Percentiles rank a stretch among this genome's conserved stretches.
Evolutionary conservation across 352 stramenopile genomes (phyloP).

Genomic region (Phytophthora melonis): DNA sequence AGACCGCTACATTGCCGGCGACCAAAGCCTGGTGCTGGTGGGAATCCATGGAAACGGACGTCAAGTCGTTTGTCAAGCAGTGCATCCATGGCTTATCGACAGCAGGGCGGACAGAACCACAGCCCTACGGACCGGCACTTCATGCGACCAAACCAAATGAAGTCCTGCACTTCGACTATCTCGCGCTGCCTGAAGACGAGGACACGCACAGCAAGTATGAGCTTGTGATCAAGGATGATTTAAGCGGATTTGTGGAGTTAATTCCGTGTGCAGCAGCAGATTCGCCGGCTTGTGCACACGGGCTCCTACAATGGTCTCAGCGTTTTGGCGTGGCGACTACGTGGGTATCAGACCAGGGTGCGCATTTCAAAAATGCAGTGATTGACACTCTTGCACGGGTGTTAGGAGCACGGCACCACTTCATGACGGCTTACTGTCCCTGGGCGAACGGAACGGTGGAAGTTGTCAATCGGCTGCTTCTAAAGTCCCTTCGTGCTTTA

Average conservation of each 20-base stretch:
- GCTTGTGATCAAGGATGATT: background rate
- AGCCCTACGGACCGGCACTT: background rate
- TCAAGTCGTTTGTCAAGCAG: no score
- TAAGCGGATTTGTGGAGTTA: background rate
- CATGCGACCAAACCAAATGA: background rate
- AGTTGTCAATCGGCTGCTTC: background rate
- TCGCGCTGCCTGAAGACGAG: background rate
- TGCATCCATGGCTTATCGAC: no score
- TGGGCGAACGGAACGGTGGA: no score
- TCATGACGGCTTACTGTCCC: background rate
- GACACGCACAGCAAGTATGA: background rate
- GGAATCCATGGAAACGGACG: no score
- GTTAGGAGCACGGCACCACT: background rate
- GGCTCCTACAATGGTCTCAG: background rate
- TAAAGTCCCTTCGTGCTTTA: conserved; percentile 1
- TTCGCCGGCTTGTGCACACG: background rate
- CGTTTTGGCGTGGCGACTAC: background rate
- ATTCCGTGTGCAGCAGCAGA: background rate
- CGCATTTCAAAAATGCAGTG: background rate
- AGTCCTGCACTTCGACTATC: background rate
- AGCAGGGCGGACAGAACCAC: no score
- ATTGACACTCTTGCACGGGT: background rate
- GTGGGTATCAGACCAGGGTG: background rate
- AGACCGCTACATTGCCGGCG: background rate
- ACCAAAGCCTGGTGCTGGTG: background rate